Conservation (phyloP, 2,329 filamentous ascomycete genomes). For the Diaporthe velutina region DNA sequence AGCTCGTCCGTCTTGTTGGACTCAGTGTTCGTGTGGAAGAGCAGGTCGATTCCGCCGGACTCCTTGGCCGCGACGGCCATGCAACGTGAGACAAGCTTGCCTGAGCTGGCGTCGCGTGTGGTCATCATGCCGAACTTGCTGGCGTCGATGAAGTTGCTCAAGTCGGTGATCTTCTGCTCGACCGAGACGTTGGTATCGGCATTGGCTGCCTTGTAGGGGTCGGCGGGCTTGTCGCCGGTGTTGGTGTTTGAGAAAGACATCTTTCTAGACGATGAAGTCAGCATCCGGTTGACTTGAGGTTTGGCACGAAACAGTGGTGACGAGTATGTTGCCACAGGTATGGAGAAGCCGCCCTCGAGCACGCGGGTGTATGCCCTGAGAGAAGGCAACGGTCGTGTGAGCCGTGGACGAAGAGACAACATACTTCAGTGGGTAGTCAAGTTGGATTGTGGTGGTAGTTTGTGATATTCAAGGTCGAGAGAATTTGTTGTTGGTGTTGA, state of each 20-base stretch:
- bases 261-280: slow-evolving; percentile 29
- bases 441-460: neutral
- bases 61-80: slow-evolving; percentile 90
- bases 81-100: slow-evolving; percentile 81
- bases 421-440: slow-evolving; percentile 22
- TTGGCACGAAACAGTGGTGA: neutral
- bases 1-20: slow-evolving; percentile 90
- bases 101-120: slow-evolving; percentile 74
- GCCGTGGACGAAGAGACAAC: slow-evolving; percentile 24
- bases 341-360: neutral
- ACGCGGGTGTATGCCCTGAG: neutral
- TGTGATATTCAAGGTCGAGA: neutral
- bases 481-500: neutral
- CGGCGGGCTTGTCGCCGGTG: slow-evolving; percentile 73
- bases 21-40: slow-evolving; percentile 94
- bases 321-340: neutral
- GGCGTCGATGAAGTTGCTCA: slow-evolving; percentile 76
- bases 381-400: neutral
- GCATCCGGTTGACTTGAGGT: slow-evolving; percentile 3
- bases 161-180: slow-evolving; percentile 81
- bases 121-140: slow-evolving; percentile 94
- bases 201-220: slow-evolving; percentile 84
- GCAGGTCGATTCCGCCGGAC: slow-evolving; percentile 80
- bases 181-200: slow-evolving; percentile 73
- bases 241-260: slow-evolving; percentile 67